Percentiles rank a stretch among this genome's conserved stretches.
These are phyloP conservation scores for Nectriaceae sp. DNA, from an alignment of 2,329 filamentous ascomycete species.

Conservation along the genomic window DNA sequence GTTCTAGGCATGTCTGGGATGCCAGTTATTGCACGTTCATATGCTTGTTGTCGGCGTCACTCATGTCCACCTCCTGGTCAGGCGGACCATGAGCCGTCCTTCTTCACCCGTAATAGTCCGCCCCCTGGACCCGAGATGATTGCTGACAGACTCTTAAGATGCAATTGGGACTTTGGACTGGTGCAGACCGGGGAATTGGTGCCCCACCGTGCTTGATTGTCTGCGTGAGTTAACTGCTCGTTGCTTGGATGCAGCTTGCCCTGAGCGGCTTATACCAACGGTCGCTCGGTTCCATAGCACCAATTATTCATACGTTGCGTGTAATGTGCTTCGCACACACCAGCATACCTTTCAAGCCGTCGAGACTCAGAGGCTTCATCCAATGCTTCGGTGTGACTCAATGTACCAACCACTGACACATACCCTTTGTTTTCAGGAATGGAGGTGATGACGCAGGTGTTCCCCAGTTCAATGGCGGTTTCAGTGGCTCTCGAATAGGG, in stretches of 20 bases:
- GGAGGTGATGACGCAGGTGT: background rate
- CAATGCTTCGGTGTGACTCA: background rate
- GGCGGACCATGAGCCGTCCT: background rate
- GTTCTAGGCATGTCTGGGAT: constrained; percentile 17
- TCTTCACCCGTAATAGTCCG: background rate
- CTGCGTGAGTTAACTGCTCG: no score
- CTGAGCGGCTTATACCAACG: no score
- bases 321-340: no score
- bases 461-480: background rate
- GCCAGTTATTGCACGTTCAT: constrained; percentile 14
- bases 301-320: no score
- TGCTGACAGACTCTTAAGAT: no score
- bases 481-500: background rate
- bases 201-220: no score
- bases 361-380: no score
- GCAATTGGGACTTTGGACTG: no score
- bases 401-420: background rate
- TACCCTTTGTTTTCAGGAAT: background rate
- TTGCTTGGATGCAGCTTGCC: no score
- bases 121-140: background rate
- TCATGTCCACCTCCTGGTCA: background rate
- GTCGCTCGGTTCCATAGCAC: no score
- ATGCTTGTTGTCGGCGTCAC: constrained; percentile 3
- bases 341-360: no score
- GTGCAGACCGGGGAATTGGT: no score